Percentiles rank a stretch among this genome's conserved stretches.
Conservation (phyloP, 768 basidiomycete species). For the Agaricus blazei region DNA sequence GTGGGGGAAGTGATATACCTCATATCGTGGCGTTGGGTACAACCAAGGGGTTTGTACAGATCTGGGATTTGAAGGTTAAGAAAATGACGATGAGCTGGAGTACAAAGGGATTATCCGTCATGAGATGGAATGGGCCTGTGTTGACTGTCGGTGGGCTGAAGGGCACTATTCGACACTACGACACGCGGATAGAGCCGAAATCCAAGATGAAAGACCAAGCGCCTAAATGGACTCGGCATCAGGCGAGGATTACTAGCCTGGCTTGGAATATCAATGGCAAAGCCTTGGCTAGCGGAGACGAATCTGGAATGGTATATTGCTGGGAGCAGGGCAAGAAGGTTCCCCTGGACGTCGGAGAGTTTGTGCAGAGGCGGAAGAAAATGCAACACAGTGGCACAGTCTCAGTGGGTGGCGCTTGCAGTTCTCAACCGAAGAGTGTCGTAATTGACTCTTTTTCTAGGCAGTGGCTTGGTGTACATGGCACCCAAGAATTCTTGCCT, state of each 20-base stretch:
- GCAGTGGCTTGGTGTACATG: constrained; percentile 90
- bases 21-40: constrained; percentile 57
- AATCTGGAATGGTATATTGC: constrained; percentile 67
- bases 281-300: constrained; percentile 72
- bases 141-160: constrained; percentile 12
- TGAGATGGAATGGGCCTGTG: constrained; percentile 59
- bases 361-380: constrained; percentile 51
- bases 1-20: constrained; percentile 26
- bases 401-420: constrained; percentile 5
- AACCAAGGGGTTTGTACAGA: constrained; percentile 57
- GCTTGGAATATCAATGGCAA: constrained; percentile 65
- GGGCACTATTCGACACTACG: constrained; percentile 63
- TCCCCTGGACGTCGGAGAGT: constrained; percentile 52
- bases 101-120: constrained; percentile 53
- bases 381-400: constrained; percentile 56
- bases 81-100: constrained; percentile 40
- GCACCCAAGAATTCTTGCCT: constrained; percentile 74
- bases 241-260: constrained; percentile 57
- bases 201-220: constrained; percentile 55
- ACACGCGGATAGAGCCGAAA: constrained; percentile 51
- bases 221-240: constrained; percentile 65
- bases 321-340: constrained; percentile 62
- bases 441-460: constrained; percentile 27
- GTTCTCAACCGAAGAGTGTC: not conserved
- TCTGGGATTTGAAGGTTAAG: constrained; percentile 24